Conservation (phyloP, 176 grass and related monocot species). For the Hordeum vulgare region DNA sequence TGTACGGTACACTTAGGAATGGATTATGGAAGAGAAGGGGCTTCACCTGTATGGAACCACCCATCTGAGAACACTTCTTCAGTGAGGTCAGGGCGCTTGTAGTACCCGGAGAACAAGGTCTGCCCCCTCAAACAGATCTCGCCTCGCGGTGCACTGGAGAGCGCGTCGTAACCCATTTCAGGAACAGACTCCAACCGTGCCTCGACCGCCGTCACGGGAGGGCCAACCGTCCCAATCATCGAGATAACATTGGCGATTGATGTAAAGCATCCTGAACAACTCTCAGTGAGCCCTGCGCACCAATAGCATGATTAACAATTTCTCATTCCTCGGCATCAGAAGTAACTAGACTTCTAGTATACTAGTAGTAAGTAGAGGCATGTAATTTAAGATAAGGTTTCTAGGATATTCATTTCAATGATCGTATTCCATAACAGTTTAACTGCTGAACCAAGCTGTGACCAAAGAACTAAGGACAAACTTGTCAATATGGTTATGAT, state of each 20-base stretch:
- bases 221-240: conserved; percentile 83
- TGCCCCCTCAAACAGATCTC: conserved; percentile 94
- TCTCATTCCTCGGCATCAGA: not conserved
- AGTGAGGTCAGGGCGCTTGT: conserved; percentile 70
- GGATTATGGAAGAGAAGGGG: not conserved
- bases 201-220: conserved; percentile 69
- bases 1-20: not conserved
- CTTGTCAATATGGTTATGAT: not conserved
- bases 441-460: too few species aligned
- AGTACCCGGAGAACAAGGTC: conserved; percentile 85
- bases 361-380: not conserved
- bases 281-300: conserved; percentile 83
- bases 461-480: not conserved
- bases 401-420: not conserved
- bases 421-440: not conserved
- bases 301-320: not conserved
- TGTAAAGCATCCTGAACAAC: conserved; percentile 79
- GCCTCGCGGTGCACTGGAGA: conserved; percentile 52
- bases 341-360: not conserved
- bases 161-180: conserved; percentile 82
- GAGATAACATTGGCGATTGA: conserved; percentile 74
- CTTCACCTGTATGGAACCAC: conserved; percentile 92
- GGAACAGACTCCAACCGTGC: conserved; percentile 67
- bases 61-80: conserved; percentile 65
- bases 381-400: not conserved